These are phyloP conservation scores for Alternaria tenuissima DNA, from an alignment of 2,329 filamentous ascomycete genomes.

Conservation along the genomic window DNA sequence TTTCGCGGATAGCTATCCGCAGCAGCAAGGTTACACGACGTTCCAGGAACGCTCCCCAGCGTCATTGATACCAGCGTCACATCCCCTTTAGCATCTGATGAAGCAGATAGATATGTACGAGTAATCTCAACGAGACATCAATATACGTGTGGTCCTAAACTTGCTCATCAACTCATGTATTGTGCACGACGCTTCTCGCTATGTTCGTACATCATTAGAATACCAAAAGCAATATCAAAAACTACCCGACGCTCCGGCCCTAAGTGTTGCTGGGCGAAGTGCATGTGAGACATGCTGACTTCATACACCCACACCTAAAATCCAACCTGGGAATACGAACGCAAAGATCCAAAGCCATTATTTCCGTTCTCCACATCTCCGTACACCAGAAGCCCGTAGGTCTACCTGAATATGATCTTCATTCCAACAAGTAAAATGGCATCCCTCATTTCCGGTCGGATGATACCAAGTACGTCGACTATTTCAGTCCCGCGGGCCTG, in stretches of 20 bases:
- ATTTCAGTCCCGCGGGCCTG: slow-evolving; percentile 27
- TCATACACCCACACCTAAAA: background rate
- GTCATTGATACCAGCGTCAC: background rate
- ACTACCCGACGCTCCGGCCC: slow-evolving; percentile 1
- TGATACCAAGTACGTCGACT: background rate
- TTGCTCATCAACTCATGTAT: background rate
- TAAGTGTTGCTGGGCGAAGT: background rate
- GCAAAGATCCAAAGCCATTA: background rate
- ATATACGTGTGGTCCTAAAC: background rate
- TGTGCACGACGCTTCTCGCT: background rate
- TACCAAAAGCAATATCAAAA: slow-evolving; percentile 11
- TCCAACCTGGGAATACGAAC: background rate
- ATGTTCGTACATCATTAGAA: background rate
- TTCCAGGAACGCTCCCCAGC: background rate
- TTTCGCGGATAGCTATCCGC: slow-evolving; percentile 8
- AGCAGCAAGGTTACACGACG: slow-evolving; percentile 10
- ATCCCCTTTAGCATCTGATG: background rate
- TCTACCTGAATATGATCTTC: background rate
- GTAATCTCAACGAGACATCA: background rate
- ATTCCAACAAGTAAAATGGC: background rate
- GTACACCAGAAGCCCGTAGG: background rate
- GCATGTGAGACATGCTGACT: background rate
- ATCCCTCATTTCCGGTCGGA: background rate
- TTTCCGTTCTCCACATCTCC: slow-evolving; percentile 1
- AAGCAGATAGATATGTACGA: background rate